Evolutionary conservation across 2,329 filamentous ascomycete genomes (phyloP), one percentile per base, ranked within the genome.

Genomic region (Anthostomella pinea): DNA sequence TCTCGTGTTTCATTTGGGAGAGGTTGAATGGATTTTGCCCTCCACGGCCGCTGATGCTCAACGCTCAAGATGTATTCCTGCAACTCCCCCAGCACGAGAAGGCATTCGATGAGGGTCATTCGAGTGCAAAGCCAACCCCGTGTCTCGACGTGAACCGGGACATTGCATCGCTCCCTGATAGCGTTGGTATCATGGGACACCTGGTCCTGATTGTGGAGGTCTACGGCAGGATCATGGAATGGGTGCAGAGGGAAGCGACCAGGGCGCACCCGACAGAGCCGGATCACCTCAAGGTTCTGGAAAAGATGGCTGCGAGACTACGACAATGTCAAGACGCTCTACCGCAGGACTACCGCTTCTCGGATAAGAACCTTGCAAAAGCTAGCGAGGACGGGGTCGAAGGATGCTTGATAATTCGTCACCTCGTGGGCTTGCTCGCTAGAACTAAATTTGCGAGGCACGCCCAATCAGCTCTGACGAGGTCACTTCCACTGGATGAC

Each of bases 1-100:
- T 83, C 83, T 77, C 79, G 18, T 73, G 79, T 33, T 85, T 82
- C 48, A 64, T 87, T 49, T 72, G 85, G 58, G 85, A 88, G 61
- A 75, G 81, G 30, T 75, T 83, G 42, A 79, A 77, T 30, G 75
- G 75, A 10, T 72, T 79, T 41, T 79, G 72, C 13, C 13, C 27
- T 5, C 7, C 11, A 29, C n/a, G 13, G 15, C 27, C 27, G 10
- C 18, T 18, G 15, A 15, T 29, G 15, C 10, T 29, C 7, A 5
- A 29, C 7, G 27, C 27, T 9, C 13, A 29, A 5, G 27, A 29
- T 16, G 15, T 29, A 5, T 29, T 34, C 71, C 72, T 85, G 9
- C 75, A 79, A 33, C 67, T 88, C 5, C 85, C 85, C 3, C 79
- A 75, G 48, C 68, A 77, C 20, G 70, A 77, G 26, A 66, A 70